Evolutionary conservation across 1,139 yeast genomes (phyloP), one percentile per base, ranked within the genome.

Genomic region (Yamadazyma blattariae): DNA sequence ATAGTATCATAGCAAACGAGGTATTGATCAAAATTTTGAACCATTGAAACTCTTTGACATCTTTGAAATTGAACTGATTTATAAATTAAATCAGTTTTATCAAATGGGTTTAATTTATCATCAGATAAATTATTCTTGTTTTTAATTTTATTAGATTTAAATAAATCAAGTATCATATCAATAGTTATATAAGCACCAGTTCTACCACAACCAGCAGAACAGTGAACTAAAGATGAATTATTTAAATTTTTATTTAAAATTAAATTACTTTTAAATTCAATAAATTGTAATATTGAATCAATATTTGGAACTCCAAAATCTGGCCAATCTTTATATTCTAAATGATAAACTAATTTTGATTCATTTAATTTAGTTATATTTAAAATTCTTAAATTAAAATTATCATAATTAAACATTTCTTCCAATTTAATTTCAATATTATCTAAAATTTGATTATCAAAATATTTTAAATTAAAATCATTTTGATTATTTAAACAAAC

Each of bases 131-230:
- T 7, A 17, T 27, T 25, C 13, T 33, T 23, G 7, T 36, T 34
- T 20, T 29, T 22, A 6, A 27, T 10, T 21, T 21, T 21, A 21
- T 10, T 10, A n/a, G n/a, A n/a, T 8, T 42, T 37, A 10, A 56
- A 38, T 27, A 50, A 41, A 33, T 51, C 50, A 34, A 57, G 48
- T 33, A 54, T 52, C 47, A 54, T 48, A 42, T 60, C 66, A 14
- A 82, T 51, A 1, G 88, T 77, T 10, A 85, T 77, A 47, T 76
- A 84, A 1, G 90, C 82, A 2, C 95, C 95, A 0, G 94, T 79
- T 41, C 95, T 64, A 7, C 95, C 95, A 37, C 87, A 86, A 0
- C 95, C 95, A 0, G 95, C 95, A 3, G 89, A 80, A 52, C 95
- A 85, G 54, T 85, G 95, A 25, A 69, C 74, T 17, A 69, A 36